Evolutionary conservation across 163 green algal genomes (phyloP).

Genomic region (Trebouxiophyceae sp.): DNA sequence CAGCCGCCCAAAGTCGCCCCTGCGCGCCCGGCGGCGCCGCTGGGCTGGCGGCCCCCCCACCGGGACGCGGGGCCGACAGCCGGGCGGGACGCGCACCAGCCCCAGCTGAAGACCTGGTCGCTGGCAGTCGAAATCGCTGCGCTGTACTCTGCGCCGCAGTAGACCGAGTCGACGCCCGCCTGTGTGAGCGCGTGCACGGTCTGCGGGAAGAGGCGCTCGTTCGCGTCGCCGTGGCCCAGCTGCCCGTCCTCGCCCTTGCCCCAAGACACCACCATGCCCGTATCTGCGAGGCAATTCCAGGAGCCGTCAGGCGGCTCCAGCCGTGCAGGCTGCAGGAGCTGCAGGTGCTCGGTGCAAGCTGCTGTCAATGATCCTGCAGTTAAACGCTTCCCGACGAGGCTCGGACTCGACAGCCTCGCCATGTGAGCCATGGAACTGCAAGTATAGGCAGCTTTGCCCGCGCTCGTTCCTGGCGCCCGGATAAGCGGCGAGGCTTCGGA

Average conservation of each 20-base stretch:
- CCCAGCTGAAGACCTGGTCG: constrained; percentile 71
- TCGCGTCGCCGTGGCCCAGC: constrained; percentile 51
- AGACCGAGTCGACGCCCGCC: constrained; percentile 34
- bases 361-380: too few relatives aligned
- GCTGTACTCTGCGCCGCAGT: constrained; percentile 81
- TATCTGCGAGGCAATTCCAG: too few relatives aligned
- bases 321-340: too few relatives aligned
- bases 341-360: too few relatives aligned
- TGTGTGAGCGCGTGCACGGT: constrained; percentile 42
- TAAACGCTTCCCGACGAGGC: too few relatives aligned
- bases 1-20: constrained; percentile 83
- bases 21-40: constrained; percentile 15
- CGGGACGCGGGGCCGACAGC: background rate
- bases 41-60: background rate
- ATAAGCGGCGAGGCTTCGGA: too few relatives aligned
- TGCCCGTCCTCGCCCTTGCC: constrained; percentile 69
- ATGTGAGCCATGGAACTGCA: too few relatives aligned
- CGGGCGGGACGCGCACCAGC: constrained; percentile 18
- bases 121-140: constrained; percentile 43
- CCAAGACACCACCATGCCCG: constrained; percentile 43
- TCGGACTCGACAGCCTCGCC: too few relatives aligned
- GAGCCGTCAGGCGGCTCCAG: too few relatives aligned
- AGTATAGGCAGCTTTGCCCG: too few relatives aligned
- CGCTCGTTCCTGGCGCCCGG: too few relatives aligned
- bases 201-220: constrained; percentile 42